These are phyloP conservation scores for Sequoiadendron giganteum DNA, from an alignment of 75 land plant species.

Conservation along the genomic window DNA sequence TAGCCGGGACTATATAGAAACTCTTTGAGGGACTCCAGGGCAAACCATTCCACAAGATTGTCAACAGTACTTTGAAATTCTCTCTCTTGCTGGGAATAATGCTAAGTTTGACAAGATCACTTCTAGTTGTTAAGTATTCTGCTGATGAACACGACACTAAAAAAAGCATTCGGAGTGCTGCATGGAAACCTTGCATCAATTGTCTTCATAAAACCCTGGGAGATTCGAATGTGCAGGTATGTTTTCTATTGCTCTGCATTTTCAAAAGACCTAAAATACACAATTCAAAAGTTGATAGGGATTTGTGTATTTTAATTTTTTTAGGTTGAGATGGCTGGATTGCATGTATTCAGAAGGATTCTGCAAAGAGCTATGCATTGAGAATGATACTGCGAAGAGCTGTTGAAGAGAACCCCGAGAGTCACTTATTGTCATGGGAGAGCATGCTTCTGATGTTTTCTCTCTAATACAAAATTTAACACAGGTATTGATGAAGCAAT, in stretches of 20 bases:
- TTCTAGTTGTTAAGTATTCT: too few species aligned
- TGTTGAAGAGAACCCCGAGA: conserved; percentile 27
- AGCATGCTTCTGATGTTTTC: conserved; percentile 58
- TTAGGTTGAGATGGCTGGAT: conserved; percentile 71
- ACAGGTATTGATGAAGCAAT: conserved; percentile 41
- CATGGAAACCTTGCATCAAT: too few species aligned
- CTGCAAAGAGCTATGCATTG: too few species aligned
- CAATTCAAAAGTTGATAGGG: not conserved
- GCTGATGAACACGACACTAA: too few species aligned
- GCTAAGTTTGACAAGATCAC: conserved; percentile 13
- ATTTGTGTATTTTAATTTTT: not conserved
- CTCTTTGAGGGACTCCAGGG: too few species aligned
- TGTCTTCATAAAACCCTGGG: not conserved
- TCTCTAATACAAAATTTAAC: conserved; percentile 36
- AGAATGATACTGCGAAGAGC: conserved; percentile 46
- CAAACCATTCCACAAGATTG: too few species aligned
- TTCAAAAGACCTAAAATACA: not conserved
- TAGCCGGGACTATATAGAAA: too few species aligned
- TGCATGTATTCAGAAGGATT: not conserved
- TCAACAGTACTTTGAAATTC: too few species aligned
- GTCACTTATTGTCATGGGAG: conserved; percentile 50
- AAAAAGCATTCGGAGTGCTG: too few species aligned
- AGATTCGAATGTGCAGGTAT: conserved; percentile 48
- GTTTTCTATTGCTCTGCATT: not conserved
- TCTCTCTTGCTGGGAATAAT: conserved; percentile 23